Evolutionary conservation across 805 yeast species (phyloP).

Genomic region (Metschnikowia kofuensis): DNA sequence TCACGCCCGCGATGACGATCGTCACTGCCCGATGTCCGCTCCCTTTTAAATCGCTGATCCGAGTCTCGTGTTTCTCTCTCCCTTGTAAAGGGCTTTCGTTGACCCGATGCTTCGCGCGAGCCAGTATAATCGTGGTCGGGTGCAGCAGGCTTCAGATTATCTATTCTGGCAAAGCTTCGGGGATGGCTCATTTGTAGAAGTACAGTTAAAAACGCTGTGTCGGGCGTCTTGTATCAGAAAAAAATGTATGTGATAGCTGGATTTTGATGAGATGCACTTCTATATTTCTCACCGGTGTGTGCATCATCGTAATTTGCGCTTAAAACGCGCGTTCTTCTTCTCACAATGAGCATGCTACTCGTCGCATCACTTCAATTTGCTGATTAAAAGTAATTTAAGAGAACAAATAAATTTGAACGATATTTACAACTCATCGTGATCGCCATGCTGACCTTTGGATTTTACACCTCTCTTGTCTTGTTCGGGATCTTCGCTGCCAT

Average conservation of each 20-base stretch:
- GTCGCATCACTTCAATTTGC: not conserved
- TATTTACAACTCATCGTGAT: slow-evolving; percentile 9
- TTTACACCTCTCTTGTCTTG: slow-evolving; percentile 3
- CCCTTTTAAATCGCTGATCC: slow-evolving; percentile 7
- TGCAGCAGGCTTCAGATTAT: not conserved
- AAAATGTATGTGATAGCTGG: too few species aligned
- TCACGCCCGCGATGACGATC: slow-evolving; percentile 1
- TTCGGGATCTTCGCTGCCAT: slow-evolving; percentile 23
- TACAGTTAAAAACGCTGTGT: too few species aligned
- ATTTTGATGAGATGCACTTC: too few species aligned
- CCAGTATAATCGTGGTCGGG: not conserved
- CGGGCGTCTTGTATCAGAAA: too few species aligned
- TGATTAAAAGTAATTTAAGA: not conserved
- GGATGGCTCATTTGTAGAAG: not conserved
- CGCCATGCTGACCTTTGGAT: slow-evolving; percentile 1
- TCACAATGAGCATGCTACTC: too few species aligned
- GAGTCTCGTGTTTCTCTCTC: slow-evolving; percentile 15
- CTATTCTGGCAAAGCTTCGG: not conserved
- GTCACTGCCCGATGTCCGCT: slow-evolving; percentile 2
- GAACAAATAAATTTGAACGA: not conserved
- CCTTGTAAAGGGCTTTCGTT: slow-evolving; percentile 2
- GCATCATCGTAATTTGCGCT: too few species aligned
- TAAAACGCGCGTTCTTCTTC: too few species aligned
- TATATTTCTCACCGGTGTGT: too few species aligned
- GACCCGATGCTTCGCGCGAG: not conserved